A percentile compares a stretch with the other conserved stretches of the same genome.
These are phyloP conservation scores for Geotrichum citri-aurantii DNA, from an alignment of 1,139 yeast genomes.

Conservation along the genomic window DNA sequence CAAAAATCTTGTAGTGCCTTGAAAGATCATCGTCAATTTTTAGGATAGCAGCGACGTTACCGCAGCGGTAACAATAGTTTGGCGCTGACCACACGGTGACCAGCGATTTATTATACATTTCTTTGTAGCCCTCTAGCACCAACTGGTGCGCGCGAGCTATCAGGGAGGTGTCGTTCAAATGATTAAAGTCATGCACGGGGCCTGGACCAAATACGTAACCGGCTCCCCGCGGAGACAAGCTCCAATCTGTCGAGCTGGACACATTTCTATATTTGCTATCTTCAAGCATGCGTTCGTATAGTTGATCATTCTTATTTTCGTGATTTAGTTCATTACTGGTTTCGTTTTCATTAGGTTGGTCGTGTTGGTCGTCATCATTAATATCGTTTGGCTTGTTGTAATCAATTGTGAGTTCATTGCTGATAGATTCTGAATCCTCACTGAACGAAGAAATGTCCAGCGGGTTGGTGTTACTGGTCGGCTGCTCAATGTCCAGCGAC, in stretches of 20 bases:
- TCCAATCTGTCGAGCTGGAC: conserved; percentile 48
- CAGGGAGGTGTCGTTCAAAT: conserved; percentile 69
- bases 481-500: conserved; percentile 33
- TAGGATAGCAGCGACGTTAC: conserved; percentile 88
- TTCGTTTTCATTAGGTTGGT: conserved; percentile 1
- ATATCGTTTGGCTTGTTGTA: conserved; percentile 6
- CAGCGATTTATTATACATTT: conserved; percentile 77
- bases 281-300: conserved; percentile 10
- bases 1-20: conserved; percentile 77
- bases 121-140: conserved; percentile 93
- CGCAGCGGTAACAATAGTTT: conserved; percentile 90
- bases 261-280: conserved; percentile 7
- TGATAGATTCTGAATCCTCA: conserved; percentile 8
- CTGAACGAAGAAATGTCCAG: conserved; percentile 6
- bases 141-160: conserved; percentile 97
- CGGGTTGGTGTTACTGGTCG: conserved; percentile 1
- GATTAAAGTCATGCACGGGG: conserved; percentile 75
- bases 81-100: conserved; percentile 96
- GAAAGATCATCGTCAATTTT: conserved; percentile 64
- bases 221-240: conserved; percentile 95
- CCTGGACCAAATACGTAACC: conserved; percentile 86
- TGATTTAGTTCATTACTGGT: background rate
- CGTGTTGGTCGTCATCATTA: conserved; percentile 9
- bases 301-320: background rate
- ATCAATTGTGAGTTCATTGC: background rate